Percentiles rank a stretch among this genome's conserved stretches.
Evolutionary conservation across 805 yeast species (phyloP).

Genomic region (Kazachstania psychrophila): DNA sequence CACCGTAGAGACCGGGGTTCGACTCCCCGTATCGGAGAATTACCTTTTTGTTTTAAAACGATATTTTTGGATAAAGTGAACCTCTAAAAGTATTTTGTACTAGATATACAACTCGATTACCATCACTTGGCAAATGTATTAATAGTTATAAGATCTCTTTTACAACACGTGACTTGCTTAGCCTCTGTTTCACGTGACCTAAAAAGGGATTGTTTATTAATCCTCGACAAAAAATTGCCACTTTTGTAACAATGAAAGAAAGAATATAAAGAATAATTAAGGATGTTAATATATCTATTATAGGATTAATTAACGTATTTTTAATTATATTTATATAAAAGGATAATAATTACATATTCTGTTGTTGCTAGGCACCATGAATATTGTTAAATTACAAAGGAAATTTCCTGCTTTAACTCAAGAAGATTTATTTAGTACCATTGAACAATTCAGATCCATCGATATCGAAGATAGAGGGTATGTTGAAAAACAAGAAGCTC

Average conservation of each 20-base stretch:
- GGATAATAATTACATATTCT: too few species aligned
- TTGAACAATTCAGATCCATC: conserved; percentile 77
- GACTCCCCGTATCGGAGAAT: conserved; percentile 8
- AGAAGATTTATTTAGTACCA: conserved; percentile 73
- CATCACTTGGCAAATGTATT: too few species aligned
- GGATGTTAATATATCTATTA: too few species aligned
- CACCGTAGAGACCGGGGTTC: conserved; percentile 10
- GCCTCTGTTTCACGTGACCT: background rate
- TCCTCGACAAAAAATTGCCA: background rate
- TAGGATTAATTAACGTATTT: too few species aligned
- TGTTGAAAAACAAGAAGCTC: conserved; percentile 84
- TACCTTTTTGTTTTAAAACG: background rate
- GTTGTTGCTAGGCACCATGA: too few species aligned
- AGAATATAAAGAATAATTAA: too few species aligned
- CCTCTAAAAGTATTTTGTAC: too few species aligned
- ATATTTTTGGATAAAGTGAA: background rate
- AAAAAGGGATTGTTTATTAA: background rate
- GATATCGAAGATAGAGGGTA: conserved; percentile 91
- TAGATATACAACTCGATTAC: too few species aligned
- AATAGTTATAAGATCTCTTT: too few species aligned
- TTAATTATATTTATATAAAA: too few species aligned
- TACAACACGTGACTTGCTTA: too few species aligned
- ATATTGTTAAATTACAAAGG: conserved; percentile 58
- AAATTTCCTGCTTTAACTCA: conserved; percentile 82
- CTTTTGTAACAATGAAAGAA: background rate